Percentiles rank a stretch among this genome's conserved stretches.
These are phyloP conservation scores for Melaleuca quinquenervia DNA, from an alignment of 345 rosid species.

Conservation along the genomic window DNA sequence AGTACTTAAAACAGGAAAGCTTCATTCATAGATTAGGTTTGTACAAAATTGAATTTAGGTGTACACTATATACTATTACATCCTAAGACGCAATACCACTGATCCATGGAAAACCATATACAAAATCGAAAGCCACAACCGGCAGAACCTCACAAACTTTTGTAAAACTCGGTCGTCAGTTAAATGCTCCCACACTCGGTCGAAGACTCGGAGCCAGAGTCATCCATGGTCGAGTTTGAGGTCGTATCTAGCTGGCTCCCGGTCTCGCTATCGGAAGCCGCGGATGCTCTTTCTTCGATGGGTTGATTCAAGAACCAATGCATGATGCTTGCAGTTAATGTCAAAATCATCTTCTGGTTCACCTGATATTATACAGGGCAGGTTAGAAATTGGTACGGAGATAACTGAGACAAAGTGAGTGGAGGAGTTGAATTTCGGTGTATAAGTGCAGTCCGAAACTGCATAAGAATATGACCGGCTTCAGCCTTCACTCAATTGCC, in stretches of 20 bases:
- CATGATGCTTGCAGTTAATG: slow-evolving; percentile 90
- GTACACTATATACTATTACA: background rate
- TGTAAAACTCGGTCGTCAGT: background rate
- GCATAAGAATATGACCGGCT: background rate
- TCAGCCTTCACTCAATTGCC: background rate
- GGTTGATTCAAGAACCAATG: slow-evolving; percentile 86
- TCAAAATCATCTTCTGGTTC: slow-evolving; percentile 96
- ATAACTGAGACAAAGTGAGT: background rate
- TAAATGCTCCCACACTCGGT: slow-evolving; percentile 33
- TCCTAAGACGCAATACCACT: background rate
- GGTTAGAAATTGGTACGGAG: background rate
- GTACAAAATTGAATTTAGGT: background rate
- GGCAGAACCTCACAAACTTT: background rate
- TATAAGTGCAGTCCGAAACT: background rate
- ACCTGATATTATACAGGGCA: slow-evolving; percentile 32
- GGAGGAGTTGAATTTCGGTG: background rate
- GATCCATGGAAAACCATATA: background rate
- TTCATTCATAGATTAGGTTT: background rate
- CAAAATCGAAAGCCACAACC: slow-evolving; percentile 2
- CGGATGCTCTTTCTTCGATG: slow-evolving; percentile 42
- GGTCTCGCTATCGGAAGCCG: slow-evolving; percentile 57
- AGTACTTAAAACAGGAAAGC: background rate
- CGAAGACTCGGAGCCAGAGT: slow-evolving; percentile 78
- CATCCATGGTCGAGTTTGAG: slow-evolving; percentile 70
- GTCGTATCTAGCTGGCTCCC: slow-evolving; percentile 36